Evolutionary conservation across 2,329 filamentous ascomycete genomes (phyloP).

Genomic region (Anthostomella pinea): DNA sequence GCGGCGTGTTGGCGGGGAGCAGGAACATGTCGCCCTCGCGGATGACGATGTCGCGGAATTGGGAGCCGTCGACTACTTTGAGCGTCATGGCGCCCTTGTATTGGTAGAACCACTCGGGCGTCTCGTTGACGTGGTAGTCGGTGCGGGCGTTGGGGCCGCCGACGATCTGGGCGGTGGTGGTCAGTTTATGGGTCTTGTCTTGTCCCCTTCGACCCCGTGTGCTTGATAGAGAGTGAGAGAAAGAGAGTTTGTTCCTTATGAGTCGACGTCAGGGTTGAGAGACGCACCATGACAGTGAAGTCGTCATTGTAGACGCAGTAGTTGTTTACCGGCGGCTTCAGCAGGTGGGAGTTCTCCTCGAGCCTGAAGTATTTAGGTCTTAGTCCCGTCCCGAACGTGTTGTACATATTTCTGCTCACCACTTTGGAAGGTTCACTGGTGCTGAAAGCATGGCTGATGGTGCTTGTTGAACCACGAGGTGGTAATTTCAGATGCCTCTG

Average conservation of each 20-base stretch:
- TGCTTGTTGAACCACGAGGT: too few species aligned
- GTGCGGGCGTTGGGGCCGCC: conserved; percentile 94
- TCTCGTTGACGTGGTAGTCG: conserved; percentile 97
- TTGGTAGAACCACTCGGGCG: conserved; percentile 98
- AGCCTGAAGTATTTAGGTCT: conserved; percentile 59
- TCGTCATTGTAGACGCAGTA: conserved; percentile 90
- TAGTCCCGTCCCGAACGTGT: conserved; percentile 8
- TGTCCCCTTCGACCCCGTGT: background rate
- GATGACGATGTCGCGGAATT: conserved; percentile 85
- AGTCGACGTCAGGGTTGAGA: background rate
- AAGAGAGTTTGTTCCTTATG: background rate
- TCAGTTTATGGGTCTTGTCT: conserved; percentile 1
- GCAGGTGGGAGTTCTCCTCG: conserved; percentile 83
- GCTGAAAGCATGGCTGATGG: conserved; percentile 44
- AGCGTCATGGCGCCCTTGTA: conserved; percentile 91
- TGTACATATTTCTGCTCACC: conserved; percentile 44
- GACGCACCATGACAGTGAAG: conserved; percentile 73
- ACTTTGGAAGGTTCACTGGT: conserved; percentile 57
- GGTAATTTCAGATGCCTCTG: too few species aligned
- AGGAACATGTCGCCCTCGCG: conserved; percentile 92
- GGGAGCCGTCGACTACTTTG: conserved; percentile 74
- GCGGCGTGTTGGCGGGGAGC: conserved; percentile 88
- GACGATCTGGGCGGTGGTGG: conserved; percentile 61
- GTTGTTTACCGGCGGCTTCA: conserved; percentile 94
- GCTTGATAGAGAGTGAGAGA: background rate